These are phyloP conservation scores for Rubia occidens DNA, from an alignment of 305 asterid species.

Conservation along the genomic window DNA sequence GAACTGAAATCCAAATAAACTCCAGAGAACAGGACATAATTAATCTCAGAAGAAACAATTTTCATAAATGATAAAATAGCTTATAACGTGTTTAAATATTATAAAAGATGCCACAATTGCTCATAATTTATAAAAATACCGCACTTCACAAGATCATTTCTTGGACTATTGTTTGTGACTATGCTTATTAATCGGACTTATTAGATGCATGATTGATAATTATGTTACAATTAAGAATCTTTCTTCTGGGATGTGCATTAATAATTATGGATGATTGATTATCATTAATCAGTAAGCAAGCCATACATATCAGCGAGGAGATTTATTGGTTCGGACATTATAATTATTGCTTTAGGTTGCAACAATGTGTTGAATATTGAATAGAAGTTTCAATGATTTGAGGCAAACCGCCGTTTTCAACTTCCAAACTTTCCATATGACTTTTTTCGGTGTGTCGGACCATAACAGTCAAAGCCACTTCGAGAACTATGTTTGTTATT, in stretches of 20 bases:
- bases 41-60: too few relatives aligned
- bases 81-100: too few relatives aligned
- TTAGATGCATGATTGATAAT: constrained; percentile 6
- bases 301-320: not conserved
- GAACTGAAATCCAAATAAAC: too few relatives aligned
- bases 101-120: too few relatives aligned
- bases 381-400: constrained; percentile 22
- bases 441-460: constrained; percentile 17
- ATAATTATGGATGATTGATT: constrained; percentile 2
- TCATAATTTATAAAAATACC: too few relatives aligned
- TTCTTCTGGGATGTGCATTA: not conserved
- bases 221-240: constrained; percentile 5
- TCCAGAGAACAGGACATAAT: too few relatives aligned
- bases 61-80: too few relatives aligned
- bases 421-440: constrained; percentile 25
- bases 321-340: not conserved
- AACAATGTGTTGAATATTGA: not conserved
- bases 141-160: not conserved
- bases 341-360: not conserved
- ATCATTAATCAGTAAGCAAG: constrained; percentile 9
- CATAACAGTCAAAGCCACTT: constrained; percentile 9
- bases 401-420: constrained; percentile 13
- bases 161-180: not conserved
- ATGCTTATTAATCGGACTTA: not conserved
- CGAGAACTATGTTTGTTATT: not conserved